Base-by-base conservation (phyloP, 1,284 basidiomycete genomes). In the Vanrija humicola region DNA sequence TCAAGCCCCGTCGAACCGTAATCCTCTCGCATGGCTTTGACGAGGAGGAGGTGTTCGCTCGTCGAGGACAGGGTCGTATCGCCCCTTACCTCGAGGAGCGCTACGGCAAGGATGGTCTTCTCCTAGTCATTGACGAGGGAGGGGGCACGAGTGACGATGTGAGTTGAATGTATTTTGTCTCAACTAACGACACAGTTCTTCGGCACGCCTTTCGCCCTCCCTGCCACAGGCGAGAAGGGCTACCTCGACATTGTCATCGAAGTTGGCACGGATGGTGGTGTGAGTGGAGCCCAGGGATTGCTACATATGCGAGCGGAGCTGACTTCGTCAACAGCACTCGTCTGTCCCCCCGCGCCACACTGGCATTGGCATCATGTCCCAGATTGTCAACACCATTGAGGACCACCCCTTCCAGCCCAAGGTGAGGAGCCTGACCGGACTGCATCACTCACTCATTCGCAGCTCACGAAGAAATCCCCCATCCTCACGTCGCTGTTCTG, bases 301-400 rank as follows among this genome's bases (percentile, higher is more conserved):
- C n/a, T 3, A 29, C 28, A 21, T 38, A 28, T 34, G n/a, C 21
- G 14, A 9, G 12, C 44, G 38, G 19, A 15, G 12, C 44, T 47
- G 19, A 55, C 48, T 15, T 14, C 2, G 4, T 2, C 0, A 34
- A 26, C 65, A 79, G 38, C 79, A 81, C 64, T 78, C 77, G 15
- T 78, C 75, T 2, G 68, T 75, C 2, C 78, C 79, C 1, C 77
- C 77, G 0, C 55, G 59, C 8, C 79, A 80, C 63, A 79, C 77
- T 1, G 73, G 74, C 14, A 80, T 81, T 46, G 79, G 79, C 7
- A 66, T 79, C 55, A 72, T 79, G 59, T 62, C 72, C 1, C 63
- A 70, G 44, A 63, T 79, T 53, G 66, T 80, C 21, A 59, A 64
- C 12, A 68, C 62, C 0, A 64, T 80, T 34, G 78, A 81, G 52